Evolutionary conservation across 169 alveolate genomes (phyloP), one percentile per base, ranked within the genome.

Genomic region (Ichthyophthirius multifiliis): DNA sequence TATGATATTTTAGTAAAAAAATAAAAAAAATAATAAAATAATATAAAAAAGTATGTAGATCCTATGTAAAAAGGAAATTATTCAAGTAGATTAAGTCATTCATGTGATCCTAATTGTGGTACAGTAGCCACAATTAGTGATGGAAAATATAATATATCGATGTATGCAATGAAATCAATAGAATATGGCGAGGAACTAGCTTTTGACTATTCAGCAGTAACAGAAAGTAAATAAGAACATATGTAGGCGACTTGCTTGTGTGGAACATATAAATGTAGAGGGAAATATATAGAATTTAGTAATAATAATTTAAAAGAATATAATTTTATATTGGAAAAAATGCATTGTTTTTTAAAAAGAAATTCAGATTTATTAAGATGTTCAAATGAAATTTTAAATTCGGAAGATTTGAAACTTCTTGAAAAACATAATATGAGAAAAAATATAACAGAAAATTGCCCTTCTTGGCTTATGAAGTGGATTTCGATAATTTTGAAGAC

Each of bases 71-170:
- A 89, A 62, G 96, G 98, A 4, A 91, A 88, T 75, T 94, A 83
- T 76, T 91, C 96, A 16, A 76, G 92, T 2, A 79, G 98, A 82
- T 77, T 94, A 65, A 87, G 93, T 39, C 98, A 94, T 65, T 86
- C 94, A 5, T 94, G 98, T 76, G 80, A 76, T 1, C 98, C 98
- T 15, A 94, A 94, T 84, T 94, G 96, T 67, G 92, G 94, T 20
- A 92, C 96, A 0, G 94, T 92, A 32, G 86, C 89, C 43, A 92
- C 88, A 67, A 91, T 92, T 1, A 75, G 91, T 20, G 83, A 92
- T 71, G 95, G 95, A 16, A 77, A 82, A 55, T 94, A 94, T 83
- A 87, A 87, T 18, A 93, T 93, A 20, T 96, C 96, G 10, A 94
- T 94, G 96, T 93, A 85, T 85, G 96, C 96, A 6, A 87, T 92